phyloP scores from a whole-genome alignment of 129 eudicot genomes.

The Tagetes patula region DNA sequence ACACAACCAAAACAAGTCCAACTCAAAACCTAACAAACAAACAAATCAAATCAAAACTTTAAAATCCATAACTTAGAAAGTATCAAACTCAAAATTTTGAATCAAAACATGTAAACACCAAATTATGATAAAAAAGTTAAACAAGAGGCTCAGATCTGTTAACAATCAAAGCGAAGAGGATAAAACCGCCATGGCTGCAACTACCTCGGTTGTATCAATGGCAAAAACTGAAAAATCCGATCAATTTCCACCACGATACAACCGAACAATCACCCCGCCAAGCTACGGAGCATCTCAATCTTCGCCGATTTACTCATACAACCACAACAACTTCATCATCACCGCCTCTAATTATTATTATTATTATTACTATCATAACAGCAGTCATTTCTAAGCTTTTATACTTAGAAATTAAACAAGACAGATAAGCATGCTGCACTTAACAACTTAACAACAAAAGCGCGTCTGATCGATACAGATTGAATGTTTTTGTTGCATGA shows the following conservation, averaged over 20 bases:
- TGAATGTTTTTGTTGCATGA: not conserved
- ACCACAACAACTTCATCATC: constrained; percentile 30
- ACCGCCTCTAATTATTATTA: constrained; percentile 26
- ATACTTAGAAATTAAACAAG: not conserved
- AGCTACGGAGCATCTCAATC: constrained; percentile 31
- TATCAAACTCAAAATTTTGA: not conserved
- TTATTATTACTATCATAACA: not conserved
- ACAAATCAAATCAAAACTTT: not conserved
- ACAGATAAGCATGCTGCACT: not conserved
- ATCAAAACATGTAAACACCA: not conserved
- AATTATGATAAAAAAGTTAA: not conserved
- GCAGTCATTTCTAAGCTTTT: not conserved
- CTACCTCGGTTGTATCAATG: constrained; percentile 23
- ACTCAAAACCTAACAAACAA: not conserved
- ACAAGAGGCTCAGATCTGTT: constrained; percentile 36
- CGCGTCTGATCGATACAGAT: not conserved
- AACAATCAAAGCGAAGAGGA: constrained; percentile 22
- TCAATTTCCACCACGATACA: constrained; percentile 12
- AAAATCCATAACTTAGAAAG: not conserved
- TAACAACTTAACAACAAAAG: not conserved
- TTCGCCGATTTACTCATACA: constrained; percentile 28
- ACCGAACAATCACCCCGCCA: constrained; percentile 43
- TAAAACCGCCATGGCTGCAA: constrained; percentile 55
- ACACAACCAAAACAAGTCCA: too few relatives aligned
- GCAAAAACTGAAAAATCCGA: not conserved